Percentiles rank a stretch among this genome's conserved stretches.
Evolutionary conservation across 1,284 basidiomycete genomes (phyloP).

Genomic region (Cryptococcus amylolentus): DNA sequence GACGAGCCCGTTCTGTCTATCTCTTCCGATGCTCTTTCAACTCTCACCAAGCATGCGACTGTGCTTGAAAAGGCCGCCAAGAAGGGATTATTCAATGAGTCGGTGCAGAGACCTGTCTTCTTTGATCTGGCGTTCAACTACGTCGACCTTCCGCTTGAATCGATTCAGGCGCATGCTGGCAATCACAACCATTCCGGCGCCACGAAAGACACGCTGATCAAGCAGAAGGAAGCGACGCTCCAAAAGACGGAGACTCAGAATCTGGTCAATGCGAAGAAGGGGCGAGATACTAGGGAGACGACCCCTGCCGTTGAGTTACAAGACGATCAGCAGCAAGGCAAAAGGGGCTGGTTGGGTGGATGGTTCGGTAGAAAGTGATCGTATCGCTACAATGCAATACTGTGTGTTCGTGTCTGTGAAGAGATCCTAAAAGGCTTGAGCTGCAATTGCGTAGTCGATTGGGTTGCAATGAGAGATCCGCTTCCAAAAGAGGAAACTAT

Average conservation of each 20-base stretch:
- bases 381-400: not conserved
- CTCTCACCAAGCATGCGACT: slow-evolving; percentile 56
- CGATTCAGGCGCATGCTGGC: slow-evolving; percentile 66
- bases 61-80: slow-evolving; percentile 61
- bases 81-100: slow-evolving; percentile 72
- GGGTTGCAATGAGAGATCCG: no score
- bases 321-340: slow-evolving; percentile 13
- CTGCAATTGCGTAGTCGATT: not conserved
- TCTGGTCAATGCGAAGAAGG: slow-evolving; percentile 21
- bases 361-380: slow-evolving; percentile 40
- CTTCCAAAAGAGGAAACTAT: no score
- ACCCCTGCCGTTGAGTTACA: slow-evolving; percentile 5
- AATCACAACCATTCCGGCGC: slow-evolving; percentile 43
- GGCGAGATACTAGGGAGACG: slow-evolving; percentile 7
- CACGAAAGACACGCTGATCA: slow-evolving; percentile 2
- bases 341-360: slow-evolving; percentile 47
- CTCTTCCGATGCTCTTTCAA: slow-evolving; percentile 49
- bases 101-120: slow-evolving; percentile 81
- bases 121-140: slow-evolving; percentile 95
- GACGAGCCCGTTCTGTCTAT: slow-evolving; percentile 37
- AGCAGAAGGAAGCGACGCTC: not conserved
- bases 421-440: not conserved
- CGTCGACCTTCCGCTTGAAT: slow-evolving; percentile 75
- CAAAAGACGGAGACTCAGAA: slow-evolving; percentile 11
- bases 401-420: not conserved